phyloP scores from a whole-genome alignment of 345 rosid species.

The Microcos paniculata region DNA sequence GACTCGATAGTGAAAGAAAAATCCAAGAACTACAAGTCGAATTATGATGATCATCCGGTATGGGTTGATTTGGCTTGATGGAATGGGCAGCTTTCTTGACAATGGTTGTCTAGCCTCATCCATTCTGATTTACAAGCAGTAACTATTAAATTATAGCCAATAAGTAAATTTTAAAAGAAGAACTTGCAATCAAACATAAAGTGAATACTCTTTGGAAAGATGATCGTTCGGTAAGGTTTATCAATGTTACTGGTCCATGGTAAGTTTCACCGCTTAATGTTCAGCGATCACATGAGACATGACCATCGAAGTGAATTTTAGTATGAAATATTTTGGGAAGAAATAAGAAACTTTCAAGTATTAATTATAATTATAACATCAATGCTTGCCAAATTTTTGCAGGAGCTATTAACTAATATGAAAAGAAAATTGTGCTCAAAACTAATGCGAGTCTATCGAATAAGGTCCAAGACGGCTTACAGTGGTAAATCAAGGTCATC shows the following conservation, averaged over 20 bases:
- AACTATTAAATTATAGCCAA: neutral
- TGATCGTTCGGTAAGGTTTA: neutral
- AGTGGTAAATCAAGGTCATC: conserved; percentile 38
- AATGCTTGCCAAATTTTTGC: neutral
- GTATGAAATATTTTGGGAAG: neutral
- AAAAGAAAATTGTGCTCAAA: neutral
- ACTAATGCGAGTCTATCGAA: neutral
- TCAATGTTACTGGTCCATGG: no score
- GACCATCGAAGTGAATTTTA: neutral
- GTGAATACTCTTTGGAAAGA: neutral
- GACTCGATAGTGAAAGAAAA: conserved; percentile 57
- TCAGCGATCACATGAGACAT: neutral
- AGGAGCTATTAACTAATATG: neutral
- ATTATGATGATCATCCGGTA: conserved; percentile 51
- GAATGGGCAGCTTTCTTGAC: conserved; percentile 46
- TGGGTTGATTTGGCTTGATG: conserved; percentile 56
- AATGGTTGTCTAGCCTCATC: conserved; percentile 60
- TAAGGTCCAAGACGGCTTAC: conserved; percentile 31
- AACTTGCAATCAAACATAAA: conserved; percentile 2
- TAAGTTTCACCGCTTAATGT: no score
- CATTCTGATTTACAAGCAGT: conserved; percentile 32
- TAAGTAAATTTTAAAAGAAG: neutral
- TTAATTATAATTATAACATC: neutral
- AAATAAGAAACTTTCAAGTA: neutral
- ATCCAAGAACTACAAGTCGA: conserved; percentile 48